Evolutionary conservation across 2,329 filamentous ascomycete species (phyloP).

Genomic region (Mariannaea sp.): DNA sequence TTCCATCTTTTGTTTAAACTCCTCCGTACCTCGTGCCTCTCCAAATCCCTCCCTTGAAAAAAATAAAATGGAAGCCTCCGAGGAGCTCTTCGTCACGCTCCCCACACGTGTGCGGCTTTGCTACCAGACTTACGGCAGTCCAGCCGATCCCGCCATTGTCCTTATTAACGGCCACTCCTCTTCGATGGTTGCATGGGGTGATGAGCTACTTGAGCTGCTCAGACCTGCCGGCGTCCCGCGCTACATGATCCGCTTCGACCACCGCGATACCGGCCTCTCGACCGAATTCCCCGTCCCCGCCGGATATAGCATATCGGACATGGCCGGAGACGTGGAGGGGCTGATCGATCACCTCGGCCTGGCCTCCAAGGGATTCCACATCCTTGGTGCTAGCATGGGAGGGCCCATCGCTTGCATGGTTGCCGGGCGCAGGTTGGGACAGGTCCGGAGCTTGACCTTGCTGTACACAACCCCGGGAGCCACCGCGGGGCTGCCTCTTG

Average conservation of each 20-base stretch:
- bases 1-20: too few species aligned
- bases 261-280: slow-evolving; percentile 33
- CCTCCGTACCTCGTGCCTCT: too few species aligned
- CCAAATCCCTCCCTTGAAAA: too few species aligned
- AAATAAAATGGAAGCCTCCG: slow-evolving; percentile 23
- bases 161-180: slow-evolving; percentile 29
- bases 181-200: slow-evolving; percentile 36
- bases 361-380: slow-evolving; percentile 24
- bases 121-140: slow-evolving; percentile 38
- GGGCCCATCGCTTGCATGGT: slow-evolving; percentile 34
- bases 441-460: slow-evolving; percentile 32
- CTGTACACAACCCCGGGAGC: slow-evolving; percentile 32
- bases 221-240: slow-evolving; percentile 17
- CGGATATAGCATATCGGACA: slow-evolving; percentile 36
- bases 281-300: slow-evolving; percentile 32
- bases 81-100: slow-evolving; percentile 36
- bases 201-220: slow-evolving; percentile 28
- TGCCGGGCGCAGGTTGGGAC: slow-evolving; percentile 23
- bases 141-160: slow-evolving; percentile 33
- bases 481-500: slow-evolving; percentile 19
- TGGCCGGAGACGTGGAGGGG: slow-evolving; percentile 37
- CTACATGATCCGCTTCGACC: slow-evolving; percentile 33
- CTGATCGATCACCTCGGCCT: slow-evolving; percentile 35
- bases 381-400: slow-evolving; percentile 37
- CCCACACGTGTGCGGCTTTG: slow-evolving; percentile 37